phyloP scores from a whole-genome alignment of 352 stramenopile genomes.

The Globisporangium nodosum region DNA sequence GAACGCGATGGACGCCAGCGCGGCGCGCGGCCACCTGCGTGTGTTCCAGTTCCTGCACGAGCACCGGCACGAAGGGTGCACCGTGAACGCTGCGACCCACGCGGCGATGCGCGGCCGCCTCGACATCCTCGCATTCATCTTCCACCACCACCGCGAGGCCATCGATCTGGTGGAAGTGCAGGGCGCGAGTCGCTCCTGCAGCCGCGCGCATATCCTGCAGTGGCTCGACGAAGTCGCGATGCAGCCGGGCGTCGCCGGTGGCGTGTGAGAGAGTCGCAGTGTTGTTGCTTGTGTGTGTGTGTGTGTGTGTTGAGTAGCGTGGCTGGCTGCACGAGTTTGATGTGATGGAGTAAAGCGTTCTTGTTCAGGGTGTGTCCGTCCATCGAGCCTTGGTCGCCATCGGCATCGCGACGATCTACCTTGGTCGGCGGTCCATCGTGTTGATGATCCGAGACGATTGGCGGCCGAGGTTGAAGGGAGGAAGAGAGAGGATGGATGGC shows the following conservation, averaged over 20 bases:
- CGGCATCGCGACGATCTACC: too few species aligned
- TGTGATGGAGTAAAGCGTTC: too few species aligned
- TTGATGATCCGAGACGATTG: too few species aligned
- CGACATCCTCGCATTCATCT: conserved; percentile 8
- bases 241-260: background rate
- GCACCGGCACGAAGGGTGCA: conserved; percentile 6
- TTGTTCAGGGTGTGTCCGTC: too few species aligned
- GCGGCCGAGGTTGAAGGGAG: too few species aligned
- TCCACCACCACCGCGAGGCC: conserved; percentile 2
- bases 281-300: background rate
- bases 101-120: conserved; percentile 3
- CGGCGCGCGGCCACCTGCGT: background rate
- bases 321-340: too few species aligned
- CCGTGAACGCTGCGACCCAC: conserved; percentile 4
- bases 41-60: conserved; percentile 8
- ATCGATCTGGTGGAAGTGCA: conserved; percentile 9
- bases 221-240: conserved; percentile 8
- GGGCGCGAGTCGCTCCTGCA: background rate
- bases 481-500: too few species aligned
- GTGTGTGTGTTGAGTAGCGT: too few species aligned
- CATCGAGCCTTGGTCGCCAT: too few species aligned
- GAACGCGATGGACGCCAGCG: conserved; percentile 5
- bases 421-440: too few species aligned
- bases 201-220: conserved; percentile 1
- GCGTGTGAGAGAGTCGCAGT: background rate